A percentile compares a stretch with the other conserved stretches of the same genome.
These are phyloP conservation scores for Rutstroemia sydowiana DNA, from an alignment of 2,329 filamentous ascomycete species.

Conservation along the genomic window DNA sequence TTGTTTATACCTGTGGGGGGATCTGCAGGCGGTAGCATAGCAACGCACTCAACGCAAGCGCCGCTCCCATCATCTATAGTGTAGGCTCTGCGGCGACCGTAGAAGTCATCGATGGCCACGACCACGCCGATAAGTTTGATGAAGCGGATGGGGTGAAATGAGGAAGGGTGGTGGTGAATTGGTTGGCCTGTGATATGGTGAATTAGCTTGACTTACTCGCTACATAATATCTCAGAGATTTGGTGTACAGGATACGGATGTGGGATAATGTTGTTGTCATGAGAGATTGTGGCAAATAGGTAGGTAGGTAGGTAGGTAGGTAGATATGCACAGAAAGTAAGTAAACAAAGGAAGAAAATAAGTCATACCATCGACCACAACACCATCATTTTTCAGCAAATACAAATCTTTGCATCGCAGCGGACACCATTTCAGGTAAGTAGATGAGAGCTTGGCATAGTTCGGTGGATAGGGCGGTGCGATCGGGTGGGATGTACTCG, in stretches of 20 bases:
- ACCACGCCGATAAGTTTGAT: constrained; percentile 64
- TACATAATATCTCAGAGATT: no score
- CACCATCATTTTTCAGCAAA: constrained; percentile 38
- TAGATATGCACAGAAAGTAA: not conserved
- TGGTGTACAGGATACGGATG: no score
- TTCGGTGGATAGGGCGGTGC: constrained; percentile 46
- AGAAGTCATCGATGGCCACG: constrained; percentile 53
- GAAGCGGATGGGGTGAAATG: constrained; percentile 72
- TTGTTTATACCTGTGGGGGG: not conserved
- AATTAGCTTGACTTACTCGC: not conserved
- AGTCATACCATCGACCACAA: constrained; percentile 44
- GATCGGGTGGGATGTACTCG: constrained; percentile 18
- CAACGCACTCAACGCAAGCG: constrained; percentile 42
- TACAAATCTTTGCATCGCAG: constrained; percentile 45
- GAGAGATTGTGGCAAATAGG: no score
- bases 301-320: not conserved
- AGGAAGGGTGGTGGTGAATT: constrained; percentile 50
- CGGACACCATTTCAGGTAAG: constrained; percentile 52
- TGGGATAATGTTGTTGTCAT: not conserved
- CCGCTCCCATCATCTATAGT: constrained; percentile 62
- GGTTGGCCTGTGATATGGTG: constrained; percentile 37
- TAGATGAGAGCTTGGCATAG: constrained; percentile 56
- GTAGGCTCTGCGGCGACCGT: constrained; percentile 39
- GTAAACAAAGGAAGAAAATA: not conserved
- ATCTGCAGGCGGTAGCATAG: constrained; percentile 19